These are phyloP conservation scores for Macadamia tetraphylla DNA, from an alignment of 164 flowering plant genomes.

Conservation along the genomic window DNA sequence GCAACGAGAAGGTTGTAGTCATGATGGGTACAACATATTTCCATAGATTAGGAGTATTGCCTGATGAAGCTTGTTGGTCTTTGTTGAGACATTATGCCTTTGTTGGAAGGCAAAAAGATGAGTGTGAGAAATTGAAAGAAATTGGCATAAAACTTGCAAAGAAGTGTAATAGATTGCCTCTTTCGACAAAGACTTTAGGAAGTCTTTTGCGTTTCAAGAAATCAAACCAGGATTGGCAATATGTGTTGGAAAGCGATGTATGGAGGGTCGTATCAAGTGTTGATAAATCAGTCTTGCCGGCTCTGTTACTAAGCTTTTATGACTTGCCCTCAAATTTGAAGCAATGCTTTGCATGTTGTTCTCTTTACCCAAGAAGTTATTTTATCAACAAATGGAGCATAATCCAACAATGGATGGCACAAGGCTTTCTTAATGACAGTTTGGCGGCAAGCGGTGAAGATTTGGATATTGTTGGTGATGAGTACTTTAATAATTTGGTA, in stretches of 20 bases:
- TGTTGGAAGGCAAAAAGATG: neutral
- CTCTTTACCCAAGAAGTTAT: slow-evolving; percentile 20
- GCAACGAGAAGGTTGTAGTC: neutral
- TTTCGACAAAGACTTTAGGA: slow-evolving; percentile 12
- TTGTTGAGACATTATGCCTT: slow-evolving; percentile 16
- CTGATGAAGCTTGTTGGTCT: slow-evolving; percentile 13
- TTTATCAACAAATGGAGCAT: slow-evolving; percentile 9
- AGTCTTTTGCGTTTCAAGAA: slow-evolving; percentile 14
- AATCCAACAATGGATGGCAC: slow-evolving; percentile 21
- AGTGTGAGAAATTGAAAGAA: neutral
- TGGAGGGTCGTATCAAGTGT: too few species aligned
- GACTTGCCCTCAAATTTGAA: slow-evolving; percentile 21
- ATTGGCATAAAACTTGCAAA: slow-evolving; percentile 17
- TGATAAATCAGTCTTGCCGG: too few species aligned
- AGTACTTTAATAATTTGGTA: slow-evolving; percentile 12
- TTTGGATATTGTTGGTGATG: slow-evolving; percentile 20
- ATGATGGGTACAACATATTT: too few species aligned
- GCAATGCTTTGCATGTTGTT: slow-evolving; percentile 25
- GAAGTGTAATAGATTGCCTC: slow-evolving; percentile 11
- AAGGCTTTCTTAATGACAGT: slow-evolving; percentile 14
- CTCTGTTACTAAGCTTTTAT: neutral
- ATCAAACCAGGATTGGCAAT: too few species aligned
- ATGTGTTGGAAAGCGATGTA: too few species aligned
- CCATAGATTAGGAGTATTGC: slow-evolving; percentile 2
- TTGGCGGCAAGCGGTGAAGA: too few species aligned